Evolutionary conservation across 768 basidiomycete genomes (phyloP), one percentile per base, ranked within the genome.

Genomic region (Lyophyllum semitale): DNA sequence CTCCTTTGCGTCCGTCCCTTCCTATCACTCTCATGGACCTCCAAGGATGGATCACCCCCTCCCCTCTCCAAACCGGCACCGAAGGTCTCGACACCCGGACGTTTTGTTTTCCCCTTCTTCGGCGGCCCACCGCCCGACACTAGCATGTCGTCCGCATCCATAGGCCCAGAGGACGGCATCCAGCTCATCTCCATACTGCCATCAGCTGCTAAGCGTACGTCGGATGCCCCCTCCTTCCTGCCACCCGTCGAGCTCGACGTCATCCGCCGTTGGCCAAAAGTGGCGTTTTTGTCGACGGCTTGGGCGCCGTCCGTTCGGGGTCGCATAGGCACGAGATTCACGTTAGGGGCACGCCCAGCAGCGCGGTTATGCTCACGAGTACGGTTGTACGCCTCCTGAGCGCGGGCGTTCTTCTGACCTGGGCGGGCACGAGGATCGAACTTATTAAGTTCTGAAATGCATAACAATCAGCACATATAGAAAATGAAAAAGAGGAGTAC

Each of bases 41-140:
- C 79, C 23, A 70, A 60, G 23, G 57, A 73, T 9, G 73, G 69
- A 37, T 81, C 82, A 45, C 75, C 77, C 2, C 82, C 80, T 1
- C 92, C 93, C 63, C 80, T 87, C 77, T 97, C 93, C 85, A 98
- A 75, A 22, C 95, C 94, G 41, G 86, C 89, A 25, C 94, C 95
- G 65, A 96, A 95, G 42, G 71, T 72, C 71, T 95, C 92, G 40
- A 87, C 83, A 25, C 85, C 87, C 68, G 83, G 87, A 64, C 80
- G 74, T 59, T 70, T 67, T 64, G 71, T 64, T 60, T 69, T 73
- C 47, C 67, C 72, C 66, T 71, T 63, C 20, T 59, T 64, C 51
- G 64, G 40, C 47, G 60, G 61, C 48, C 64, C 68, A 51, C 63
- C 64, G n/a, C 61, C 58, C 49, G 58, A 55, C 8, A 64, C 57